Evolutionary conservation across 2,329 filamentous ascomycete species (phyloP).

Genomic region (Exophiala oligosperma): DNA sequence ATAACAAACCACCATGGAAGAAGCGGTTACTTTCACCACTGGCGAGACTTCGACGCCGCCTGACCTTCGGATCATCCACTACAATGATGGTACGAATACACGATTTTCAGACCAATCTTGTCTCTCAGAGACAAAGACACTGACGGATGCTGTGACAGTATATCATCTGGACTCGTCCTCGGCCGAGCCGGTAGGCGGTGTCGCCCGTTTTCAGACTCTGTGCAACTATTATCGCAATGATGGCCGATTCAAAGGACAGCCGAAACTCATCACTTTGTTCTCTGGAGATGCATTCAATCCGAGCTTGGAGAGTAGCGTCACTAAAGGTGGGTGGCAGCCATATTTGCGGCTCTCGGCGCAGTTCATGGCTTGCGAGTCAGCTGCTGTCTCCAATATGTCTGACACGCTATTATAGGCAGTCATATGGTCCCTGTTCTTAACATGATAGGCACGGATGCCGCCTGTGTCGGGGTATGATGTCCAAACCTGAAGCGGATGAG

Average conservation of each 20-base stretch:
- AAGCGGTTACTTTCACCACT: slow-evolving; percentile 30
- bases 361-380: not conserved
- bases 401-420: slow-evolving; percentile 32
- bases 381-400: not conserved
- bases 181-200: slow-evolving; percentile 69
- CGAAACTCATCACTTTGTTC: slow-evolving; percentile 74
- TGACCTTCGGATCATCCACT: slow-evolving; percentile 80
- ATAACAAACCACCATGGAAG: slow-evolving; percentile 10
- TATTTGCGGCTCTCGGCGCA: not conserved
- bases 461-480: slow-evolving; percentile 73
- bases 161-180: slow-evolving; percentile 71
- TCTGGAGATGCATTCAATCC: slow-evolving; percentile 93
- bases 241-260: slow-evolving; percentile 60
- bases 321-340: slow-evolving; percentile 61
- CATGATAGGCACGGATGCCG: slow-evolving; percentile 70
- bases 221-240: slow-evolving; percentile 71
- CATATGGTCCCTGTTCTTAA: slow-evolving; percentile 91
- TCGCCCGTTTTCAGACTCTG: slow-evolving; percentile 76
- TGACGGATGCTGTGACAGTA: slow-evolving; percentile 47
- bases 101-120: not conserved
- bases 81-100: slow-evolving; percentile 63
- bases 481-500: not conserved
- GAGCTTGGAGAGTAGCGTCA: slow-evolving; percentile 82
- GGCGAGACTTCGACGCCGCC: slow-evolving; percentile 53
- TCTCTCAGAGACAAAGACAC: not conserved